Base-by-base conservation (phyloP, 441 rosid species). In the Syzygium malaccense region DNA sequence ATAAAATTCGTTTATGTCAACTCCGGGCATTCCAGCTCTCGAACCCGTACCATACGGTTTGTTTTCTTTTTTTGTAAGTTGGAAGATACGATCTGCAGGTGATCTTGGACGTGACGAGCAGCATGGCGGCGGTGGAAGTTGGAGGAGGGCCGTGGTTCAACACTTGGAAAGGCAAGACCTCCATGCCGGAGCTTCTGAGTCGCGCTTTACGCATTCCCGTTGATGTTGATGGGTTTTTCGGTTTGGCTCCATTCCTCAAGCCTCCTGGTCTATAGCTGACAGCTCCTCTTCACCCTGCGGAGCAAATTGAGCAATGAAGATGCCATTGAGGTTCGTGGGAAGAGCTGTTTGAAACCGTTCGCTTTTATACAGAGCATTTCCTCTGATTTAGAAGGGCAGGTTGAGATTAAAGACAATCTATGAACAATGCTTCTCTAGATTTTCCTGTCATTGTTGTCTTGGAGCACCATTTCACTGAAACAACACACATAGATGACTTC, bases 141-240 rank as follows among this genome's bases (percentile, higher is more conserved):
- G 99, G 99, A 89, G 99, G 99, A 92, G 99, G 99, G 37, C 99
- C 99, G 1, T 96, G 99, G 99, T 98, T 98, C 92, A 94, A 88
- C 87, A 90, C 96, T 37, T 98, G 99, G 99, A 95, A 94, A 92
- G 97, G 98, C 85, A 90, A 92, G 80, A 94, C 99, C 7, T 56
- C 92, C 37, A 80, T 93, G 6, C 99, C 98, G 0, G 97, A 95
- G 91, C 75, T 95, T 68, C 92, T 97, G 56, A 94, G 90, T 71
- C 91, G 88, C 26, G 92, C 93, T 87, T 94, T 96, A 51, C 91
- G 87, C 41, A 85, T 90, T 85, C 99, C 98, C 12, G 48, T 97
- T 48, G 96, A 98, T 91, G 90, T 96, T n/a, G 98, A 95, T 9
- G 87, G 91, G 15, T 53, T 94, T 48, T 93, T 92, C 53, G 86